Percentiles rank a stretch among this genome's conserved stretches.
Conservation (phyloP, 306 rosid species). For the Calophaca sinica region DNA sequence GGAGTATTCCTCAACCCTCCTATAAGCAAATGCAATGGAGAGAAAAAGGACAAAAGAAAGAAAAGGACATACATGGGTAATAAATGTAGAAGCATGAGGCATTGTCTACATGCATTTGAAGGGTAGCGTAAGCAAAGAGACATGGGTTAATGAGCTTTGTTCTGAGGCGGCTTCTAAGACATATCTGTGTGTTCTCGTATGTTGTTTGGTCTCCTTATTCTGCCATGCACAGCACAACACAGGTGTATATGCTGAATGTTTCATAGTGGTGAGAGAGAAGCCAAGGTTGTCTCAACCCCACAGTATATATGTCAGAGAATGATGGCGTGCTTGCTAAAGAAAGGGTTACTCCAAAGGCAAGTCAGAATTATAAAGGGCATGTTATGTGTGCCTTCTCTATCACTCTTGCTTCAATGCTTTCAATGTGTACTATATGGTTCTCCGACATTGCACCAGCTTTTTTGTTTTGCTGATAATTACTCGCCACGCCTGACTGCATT, state of each 20-base stretch:
- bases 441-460: conserved; percentile 46
- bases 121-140: conserved; percentile 36
- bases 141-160: conserved; percentile 20
- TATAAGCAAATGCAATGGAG: neutral
- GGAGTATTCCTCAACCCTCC: conserved; percentile 6
- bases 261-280: conserved; percentile 7
- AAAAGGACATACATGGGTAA: conserved; percentile 2
- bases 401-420: conserved; percentile 34
- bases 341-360: conserved; percentile 21
- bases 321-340: conserved; percentile 50
- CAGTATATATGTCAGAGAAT: conserved; percentile 40
- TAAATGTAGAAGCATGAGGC: conserved; percentile 33
- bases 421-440: neutral
- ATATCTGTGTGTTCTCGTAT: conserved; percentile 14
- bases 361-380: conserved; percentile 17
- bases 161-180: conserved; percentile 41
- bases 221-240: neutral
- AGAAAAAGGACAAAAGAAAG: neutral
- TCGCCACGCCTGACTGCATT: conserved; percentile 17
- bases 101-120: conserved; percentile 30
- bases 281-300: conserved; percentile 18
- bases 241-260: neutral
- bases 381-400: conserved; percentile 36
- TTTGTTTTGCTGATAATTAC: conserved; percentile 29
- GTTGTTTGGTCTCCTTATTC: conserved; percentile 12